A percentile compares a stretch with the other conserved stretches of the same genome.
These are phyloP conservation scores for Phytophthora sp. DNA, from an alignment of 352 stramenopile genomes.

Conservation along the genomic window DNA sequence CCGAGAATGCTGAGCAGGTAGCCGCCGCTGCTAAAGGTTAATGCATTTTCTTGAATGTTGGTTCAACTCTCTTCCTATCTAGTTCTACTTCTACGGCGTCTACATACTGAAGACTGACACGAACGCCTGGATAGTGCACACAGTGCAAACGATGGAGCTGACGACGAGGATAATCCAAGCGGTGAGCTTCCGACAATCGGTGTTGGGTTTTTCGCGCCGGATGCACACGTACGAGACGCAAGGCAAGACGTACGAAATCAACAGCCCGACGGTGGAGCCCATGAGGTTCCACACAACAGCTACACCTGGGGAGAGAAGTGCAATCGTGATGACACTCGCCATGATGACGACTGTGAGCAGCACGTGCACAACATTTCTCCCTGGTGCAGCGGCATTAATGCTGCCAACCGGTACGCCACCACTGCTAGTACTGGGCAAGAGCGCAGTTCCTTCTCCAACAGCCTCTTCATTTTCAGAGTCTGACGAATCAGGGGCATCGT, in stretches of 20 bases:
- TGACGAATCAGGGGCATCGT: slow-evolving; percentile 27
- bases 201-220: slow-evolving; percentile 69
- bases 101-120: slow-evolving; percentile 47
- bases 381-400: slow-evolving; percentile 1
- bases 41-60: slow-evolving; percentile 16
- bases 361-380: slow-evolving; percentile 48
- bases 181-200: slow-evolving; percentile 67
- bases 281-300: slow-evolving; percentile 91
- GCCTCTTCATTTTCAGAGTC: slow-evolving; percentile 27
- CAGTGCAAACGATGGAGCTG: slow-evolving; percentile 71
- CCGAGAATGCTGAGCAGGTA: slow-evolving; percentile 5
- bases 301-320: slow-evolving; percentile 76
- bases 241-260: slow-evolving; percentile 91
- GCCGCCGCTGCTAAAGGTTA: neutral
- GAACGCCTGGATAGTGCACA: slow-evolving; percentile 77
- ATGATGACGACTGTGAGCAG: slow-evolving; percentile 78
- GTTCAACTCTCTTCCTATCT: slow-evolving; percentile 12
- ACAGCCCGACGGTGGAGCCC: slow-evolving; percentile 83
- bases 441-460: slow-evolving; percentile 38
- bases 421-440: slow-evolving; percentile 23
- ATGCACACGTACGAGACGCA: slow-evolving; percentile 88
- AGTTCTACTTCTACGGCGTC: slow-evolving; percentile 1
- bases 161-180: slow-evolving; percentile 83
- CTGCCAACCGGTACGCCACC: neutral
- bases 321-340: slow-evolving; percentile 59